Percentiles rank a stretch among this genome's conserved stretches.
Evolutionary conservation across 345 rosid genomes (phyloP).

Genomic region (Mallotus nudiflorus): DNA sequence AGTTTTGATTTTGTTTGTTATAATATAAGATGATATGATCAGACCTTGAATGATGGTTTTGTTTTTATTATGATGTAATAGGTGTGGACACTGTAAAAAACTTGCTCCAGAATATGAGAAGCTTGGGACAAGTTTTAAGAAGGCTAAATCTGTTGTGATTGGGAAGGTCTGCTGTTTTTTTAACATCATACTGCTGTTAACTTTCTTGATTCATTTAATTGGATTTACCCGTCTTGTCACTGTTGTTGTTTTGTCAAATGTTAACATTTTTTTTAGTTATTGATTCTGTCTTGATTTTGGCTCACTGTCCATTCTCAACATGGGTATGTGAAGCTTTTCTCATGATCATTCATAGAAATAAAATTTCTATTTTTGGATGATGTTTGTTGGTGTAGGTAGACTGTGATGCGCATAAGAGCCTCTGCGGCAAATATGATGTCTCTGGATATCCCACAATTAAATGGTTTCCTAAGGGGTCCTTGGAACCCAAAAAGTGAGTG

Average conservation of each 20-base stretch:
- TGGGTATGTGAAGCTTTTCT: background rate
- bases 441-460: slow-evolving; percentile 91
- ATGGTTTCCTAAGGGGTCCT: slow-evolving; percentile 95
- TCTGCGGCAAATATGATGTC: slow-evolving; percentile 90
- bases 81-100: slow-evolving; percentile 99
- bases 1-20: no score
- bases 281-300: background rate
- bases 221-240: background rate
- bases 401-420: slow-evolving; percentile 86
- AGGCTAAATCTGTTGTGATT: slow-evolving; percentile 79
- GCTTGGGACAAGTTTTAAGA: slow-evolving; percentile 88
- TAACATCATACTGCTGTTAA: background rate
- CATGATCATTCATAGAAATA: background rate
- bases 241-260: background rate
- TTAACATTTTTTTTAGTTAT: background rate
- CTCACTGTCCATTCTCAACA: no score
- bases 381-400: slow-evolving; percentile 57
- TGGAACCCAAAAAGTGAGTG: slow-evolving; percentile 89
- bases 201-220: background rate
- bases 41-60: background rate
- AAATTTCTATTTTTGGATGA: background rate
- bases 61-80: slow-evolving; percentile 17
- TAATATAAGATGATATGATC: background rate
- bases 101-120: slow-evolving; percentile 95
- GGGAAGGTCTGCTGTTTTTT: slow-evolving; percentile 65